These are phyloP conservation scores for Cyberlindnera samutprakarnensis DNA, from an alignment of 805 yeast genomes.

Conservation along the genomic window DNA sequence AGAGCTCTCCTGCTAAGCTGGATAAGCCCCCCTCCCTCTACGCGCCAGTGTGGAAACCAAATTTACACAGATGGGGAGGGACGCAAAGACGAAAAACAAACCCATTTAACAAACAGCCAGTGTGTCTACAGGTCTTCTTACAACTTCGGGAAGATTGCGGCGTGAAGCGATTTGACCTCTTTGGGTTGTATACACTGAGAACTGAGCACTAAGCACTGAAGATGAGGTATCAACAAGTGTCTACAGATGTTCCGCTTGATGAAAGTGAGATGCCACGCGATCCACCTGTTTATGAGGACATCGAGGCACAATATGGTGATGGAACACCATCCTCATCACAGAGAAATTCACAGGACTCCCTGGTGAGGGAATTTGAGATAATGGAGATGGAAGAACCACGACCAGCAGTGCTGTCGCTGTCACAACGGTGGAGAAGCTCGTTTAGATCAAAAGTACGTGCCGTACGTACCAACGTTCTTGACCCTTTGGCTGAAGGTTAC, in stretches of 20 bases:
- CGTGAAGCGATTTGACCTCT: too few relatives aligned
- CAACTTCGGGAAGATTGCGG: too few relatives aligned
- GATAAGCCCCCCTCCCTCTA: too few relatives aligned
- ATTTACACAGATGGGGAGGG: too few relatives aligned
- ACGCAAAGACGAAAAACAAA: too few relatives aligned
- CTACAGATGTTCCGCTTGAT: slow-evolving; percentile 8
- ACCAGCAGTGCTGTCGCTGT: slow-evolving; percentile 1
- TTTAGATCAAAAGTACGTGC: slow-evolving; percentile 1
- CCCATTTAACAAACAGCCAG: too few relatives aligned
- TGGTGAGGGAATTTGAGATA: slow-evolving; percentile 29
- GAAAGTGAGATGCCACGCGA: slow-evolving; percentile 2
- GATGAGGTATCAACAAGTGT: slow-evolving; percentile 16
- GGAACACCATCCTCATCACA: background rate
- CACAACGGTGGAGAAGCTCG: slow-evolving; percentile 3
- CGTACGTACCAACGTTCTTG: slow-evolving; percentile 27
- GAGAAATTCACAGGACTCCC: slow-evolving; percentile 2
- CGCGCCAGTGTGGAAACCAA: too few relatives aligned
- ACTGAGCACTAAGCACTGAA: background rate
- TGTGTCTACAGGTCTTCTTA: too few relatives aligned
- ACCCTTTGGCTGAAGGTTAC: slow-evolving; percentile 38
- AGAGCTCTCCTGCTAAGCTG: too few relatives aligned
- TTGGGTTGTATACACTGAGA: too few relatives aligned
- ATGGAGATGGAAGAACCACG: slow-evolving; percentile 24
- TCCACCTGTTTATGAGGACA: slow-evolving; percentile 24
- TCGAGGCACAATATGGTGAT: slow-evolving; percentile 1